Evolutionary conservation across 2,329 filamentous ascomycete genomes (phyloP), one percentile per base, ranked within the genome.

Genomic region (Aspergillus udagawae): DNA sequence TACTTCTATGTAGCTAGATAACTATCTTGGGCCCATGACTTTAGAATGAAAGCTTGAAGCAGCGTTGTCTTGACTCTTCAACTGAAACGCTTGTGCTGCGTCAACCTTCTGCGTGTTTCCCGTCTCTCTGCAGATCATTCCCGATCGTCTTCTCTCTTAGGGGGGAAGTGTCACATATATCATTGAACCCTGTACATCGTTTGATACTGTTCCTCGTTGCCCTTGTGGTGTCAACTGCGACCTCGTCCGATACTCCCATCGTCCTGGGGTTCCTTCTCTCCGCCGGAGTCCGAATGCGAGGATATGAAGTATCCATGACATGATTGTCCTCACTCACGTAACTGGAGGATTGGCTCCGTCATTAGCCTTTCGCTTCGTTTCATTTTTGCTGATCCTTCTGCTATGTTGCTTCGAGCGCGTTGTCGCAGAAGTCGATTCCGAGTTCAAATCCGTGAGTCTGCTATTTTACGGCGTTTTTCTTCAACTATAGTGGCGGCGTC

Each of bases 391-490:
- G 38, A 44, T 67, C 20, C 49, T 67, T 38, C 49, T 68, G 23
- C 53, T 68, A 51, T 59, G 59, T 45, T 55, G 55, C 5, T n/a
- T 64, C 45, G 58, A 58, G n/a, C 10, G 45, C 14, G 63, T 59
- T 21, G 54, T 63, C 27, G 67, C 64, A 3, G 69, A 71, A 51
- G 62, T 73, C n/a, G 70, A 71, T 8, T 63, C 67, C 2, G 65
- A 69, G 32, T 76, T 71, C 53, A 73, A 70, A 64, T 75, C 73
- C 47, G 74, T 76, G 57, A 57, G 72, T 65, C 12, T 3, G 21
- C 4, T 25, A 23, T 12, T 21, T 14, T n/a, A 7, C 7, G 5
- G 7, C 10, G 21, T 3, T 23, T 14, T 14, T 27, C 14, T 7
- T 38, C 14, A 38, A 23, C 44, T 12, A 20, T 7, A 25, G 12